A percentile compares a stretch with the other conserved stretches of the same genome.
Evolutionary conservation across 805 yeast genomes (phyloP).

Genomic region (Starmerella bombicola): DNA sequence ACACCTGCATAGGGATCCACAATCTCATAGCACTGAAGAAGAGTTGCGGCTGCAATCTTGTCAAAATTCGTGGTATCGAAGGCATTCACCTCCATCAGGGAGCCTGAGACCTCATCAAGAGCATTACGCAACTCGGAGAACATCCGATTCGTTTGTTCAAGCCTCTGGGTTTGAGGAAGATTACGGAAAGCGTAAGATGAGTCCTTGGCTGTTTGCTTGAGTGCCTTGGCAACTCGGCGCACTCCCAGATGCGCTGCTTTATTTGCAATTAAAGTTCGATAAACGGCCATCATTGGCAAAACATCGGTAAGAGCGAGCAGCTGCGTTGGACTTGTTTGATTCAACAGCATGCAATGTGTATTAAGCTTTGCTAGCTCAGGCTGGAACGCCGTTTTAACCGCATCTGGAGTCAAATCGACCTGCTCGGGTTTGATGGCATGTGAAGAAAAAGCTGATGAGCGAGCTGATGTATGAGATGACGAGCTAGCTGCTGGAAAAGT

Average conservation of each 20-base stretch:
- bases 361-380: conserved; percentile 11
- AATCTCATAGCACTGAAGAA: conserved; percentile 17
- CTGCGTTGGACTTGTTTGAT: conserved; percentile 18
- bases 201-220: conserved; percentile 21
- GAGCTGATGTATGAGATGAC: too few relatives aligned
- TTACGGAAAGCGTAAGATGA: conserved; percentile 11
- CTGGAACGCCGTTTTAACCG: conserved; percentile 2
- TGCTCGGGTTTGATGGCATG: background rate
- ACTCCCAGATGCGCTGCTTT: conserved; percentile 6
- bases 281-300: conserved; percentile 19
- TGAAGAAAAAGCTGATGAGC: too few relatives aligned
- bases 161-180: conserved; percentile 10
- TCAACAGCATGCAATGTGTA: conserved; percentile 18
- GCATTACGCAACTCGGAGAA: conserved; percentile 4
- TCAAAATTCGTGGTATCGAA: background rate
- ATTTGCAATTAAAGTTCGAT: conserved; percentile 1
- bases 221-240: conserved; percentile 11
- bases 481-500: too few relatives aligned
- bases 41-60: background rate
- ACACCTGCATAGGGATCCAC: conserved; percentile 21
- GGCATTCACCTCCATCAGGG: background rate
- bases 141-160: conserved; percentile 3
- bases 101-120: conserved; percentile 14
- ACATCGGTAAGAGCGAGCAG: conserved; percentile 18
- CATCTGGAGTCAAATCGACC: background rate